phyloP scores from a whole-genome alignment of 208 protist genomes.

The Trichomonas gallinae region DNA sequence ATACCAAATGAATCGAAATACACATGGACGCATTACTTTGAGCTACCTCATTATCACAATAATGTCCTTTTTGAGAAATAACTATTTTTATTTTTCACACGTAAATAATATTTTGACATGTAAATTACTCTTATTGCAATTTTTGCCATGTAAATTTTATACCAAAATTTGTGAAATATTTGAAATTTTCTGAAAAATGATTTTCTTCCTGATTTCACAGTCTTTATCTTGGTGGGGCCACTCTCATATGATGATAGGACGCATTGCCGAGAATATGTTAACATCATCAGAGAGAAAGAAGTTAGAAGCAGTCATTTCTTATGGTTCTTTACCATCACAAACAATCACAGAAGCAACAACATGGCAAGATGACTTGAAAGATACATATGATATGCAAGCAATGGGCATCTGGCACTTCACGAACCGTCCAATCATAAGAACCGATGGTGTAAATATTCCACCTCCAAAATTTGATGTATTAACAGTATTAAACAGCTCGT shows the following conservation, averaged over 20 bases:
- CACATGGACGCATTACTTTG: too few relatives aligned
- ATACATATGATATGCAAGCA: neutral
- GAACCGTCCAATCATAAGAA: neutral
- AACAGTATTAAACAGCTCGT: neutral
- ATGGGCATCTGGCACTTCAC: neutral
- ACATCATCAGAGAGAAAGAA: neutral
- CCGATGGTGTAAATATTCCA: neutral
- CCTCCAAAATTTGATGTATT: neutral
- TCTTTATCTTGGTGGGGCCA: neutral
- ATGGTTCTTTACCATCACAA: neutral
- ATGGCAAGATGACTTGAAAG: conserved; percentile 18
- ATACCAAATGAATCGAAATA: too few relatives aligned
- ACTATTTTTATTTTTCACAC: too few relatives aligned
- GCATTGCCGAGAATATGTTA: neutral
- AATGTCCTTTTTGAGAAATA: too few relatives aligned
- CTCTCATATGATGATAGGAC: neutral
- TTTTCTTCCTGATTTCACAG: too few relatives aligned
- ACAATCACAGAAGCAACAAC: neutral
- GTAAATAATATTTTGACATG: too few relatives aligned
- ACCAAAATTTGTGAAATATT: too few relatives aligned
- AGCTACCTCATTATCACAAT: too few relatives aligned
- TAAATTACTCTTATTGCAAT: too few relatives aligned
- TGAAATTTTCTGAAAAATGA: too few relatives aligned
- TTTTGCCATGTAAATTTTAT: too few relatives aligned
- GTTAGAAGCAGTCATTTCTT: neutral